These are phyloP conservation scores for Cyclospora cayetanensis DNA, from an alignment of 169 alveolate species.

Conservation along the genomic window DNA sequence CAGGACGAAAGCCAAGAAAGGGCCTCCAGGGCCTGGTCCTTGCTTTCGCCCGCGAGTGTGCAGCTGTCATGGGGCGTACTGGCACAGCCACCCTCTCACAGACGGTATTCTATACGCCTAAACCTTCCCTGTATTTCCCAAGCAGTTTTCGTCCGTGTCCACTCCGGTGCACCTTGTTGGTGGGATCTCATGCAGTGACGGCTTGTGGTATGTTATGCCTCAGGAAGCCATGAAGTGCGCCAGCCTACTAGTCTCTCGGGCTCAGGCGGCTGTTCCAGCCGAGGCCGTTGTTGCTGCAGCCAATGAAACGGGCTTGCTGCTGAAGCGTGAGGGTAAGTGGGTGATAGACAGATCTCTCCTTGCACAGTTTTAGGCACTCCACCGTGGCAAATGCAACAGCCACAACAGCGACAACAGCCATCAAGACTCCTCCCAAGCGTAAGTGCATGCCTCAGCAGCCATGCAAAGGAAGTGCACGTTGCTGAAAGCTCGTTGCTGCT, in stretches of 20 bases:
- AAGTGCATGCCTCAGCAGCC: no score
- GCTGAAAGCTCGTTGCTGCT: no score
- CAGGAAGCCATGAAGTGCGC: slow-evolving; percentile 37
- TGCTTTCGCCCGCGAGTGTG: background rate
- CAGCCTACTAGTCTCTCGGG: background rate
- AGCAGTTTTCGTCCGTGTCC: background rate
- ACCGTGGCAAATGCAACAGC: no score
- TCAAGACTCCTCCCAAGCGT: no score
- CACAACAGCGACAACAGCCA: no score
- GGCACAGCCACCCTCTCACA: background rate
- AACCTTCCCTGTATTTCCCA: background rate
- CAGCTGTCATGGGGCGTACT: background rate
- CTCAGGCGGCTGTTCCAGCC: background rate
- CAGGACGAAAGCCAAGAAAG: background rate
- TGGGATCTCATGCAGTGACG: background rate
- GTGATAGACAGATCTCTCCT: background rate
- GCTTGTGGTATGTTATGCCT: background rate
- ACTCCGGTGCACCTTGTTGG: background rate
- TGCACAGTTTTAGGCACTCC: background rate
- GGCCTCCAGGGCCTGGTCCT: background rate
- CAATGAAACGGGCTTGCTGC: slow-evolving; percentile 14
- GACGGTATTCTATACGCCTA: background rate
- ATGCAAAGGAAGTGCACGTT: no score
- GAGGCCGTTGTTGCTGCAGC: slow-evolving; percentile 52
- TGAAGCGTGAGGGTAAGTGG: background rate